phyloP scores from a whole-genome alignment of 176 grass and related monocot genomes.

The Rhynchospora breviuscula region DNA sequence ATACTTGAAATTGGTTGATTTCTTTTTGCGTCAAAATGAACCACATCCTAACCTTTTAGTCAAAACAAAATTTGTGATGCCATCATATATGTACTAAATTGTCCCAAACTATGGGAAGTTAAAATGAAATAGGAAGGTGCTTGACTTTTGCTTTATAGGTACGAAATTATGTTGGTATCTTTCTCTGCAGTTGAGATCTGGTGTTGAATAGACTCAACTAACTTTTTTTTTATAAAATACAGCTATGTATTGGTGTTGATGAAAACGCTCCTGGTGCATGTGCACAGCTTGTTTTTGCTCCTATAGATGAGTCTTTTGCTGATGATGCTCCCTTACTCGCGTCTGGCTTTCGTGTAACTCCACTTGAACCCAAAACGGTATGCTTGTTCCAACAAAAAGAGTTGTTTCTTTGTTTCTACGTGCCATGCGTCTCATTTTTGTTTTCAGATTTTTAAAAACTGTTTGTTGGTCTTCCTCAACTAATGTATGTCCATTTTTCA shows the following conservation, averaged over 20 bases:
- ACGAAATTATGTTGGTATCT: not conserved
- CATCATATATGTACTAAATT: not conserved
- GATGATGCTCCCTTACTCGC: conserved; percentile 85
- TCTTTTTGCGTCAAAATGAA: not conserved
- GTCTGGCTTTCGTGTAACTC: conserved; percentile 87
- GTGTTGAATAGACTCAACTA: not conserved
- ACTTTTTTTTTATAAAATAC: conserved; percentile 18
- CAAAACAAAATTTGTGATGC: not conserved
- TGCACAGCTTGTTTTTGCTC: conserved; percentile 95
- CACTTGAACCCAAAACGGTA: conserved; percentile 79
- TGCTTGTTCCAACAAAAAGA: conserved; percentile 2
- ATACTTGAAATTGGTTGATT: not conserved
- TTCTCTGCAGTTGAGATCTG: not conserved
- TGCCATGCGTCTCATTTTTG: not conserved
- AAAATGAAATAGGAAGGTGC: too few relatives aligned
- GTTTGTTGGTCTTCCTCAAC: not conserved
- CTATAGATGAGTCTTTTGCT: conserved; percentile 96
- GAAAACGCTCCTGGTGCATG: conserved; percentile 79
- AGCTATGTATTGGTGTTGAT: conserved; percentile 91
- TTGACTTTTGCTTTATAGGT: not conserved
- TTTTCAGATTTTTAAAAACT: not conserved
- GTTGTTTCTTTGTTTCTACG: not conserved
- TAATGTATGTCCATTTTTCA: not conserved
- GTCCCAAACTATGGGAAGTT: too few relatives aligned
- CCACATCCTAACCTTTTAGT: not conserved